Conservation (phyloP, 208 protist genomes). For the Acanthamoeba castellanii region DNA sequence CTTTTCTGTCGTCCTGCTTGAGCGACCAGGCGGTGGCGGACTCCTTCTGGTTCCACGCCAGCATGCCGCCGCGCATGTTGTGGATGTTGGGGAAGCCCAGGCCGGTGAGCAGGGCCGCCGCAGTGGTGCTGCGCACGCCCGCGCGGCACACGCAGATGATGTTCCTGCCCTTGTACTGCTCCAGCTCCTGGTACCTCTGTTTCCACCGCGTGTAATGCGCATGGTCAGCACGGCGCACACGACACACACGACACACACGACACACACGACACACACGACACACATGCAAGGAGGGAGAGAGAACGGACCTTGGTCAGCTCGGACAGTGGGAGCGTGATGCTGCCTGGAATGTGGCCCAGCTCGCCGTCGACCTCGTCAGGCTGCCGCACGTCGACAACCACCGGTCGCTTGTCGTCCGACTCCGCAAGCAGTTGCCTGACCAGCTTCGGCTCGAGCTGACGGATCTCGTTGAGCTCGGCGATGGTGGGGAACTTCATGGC, state of each 20-base stretch:
- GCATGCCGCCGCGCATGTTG: constrained; percentile 30
- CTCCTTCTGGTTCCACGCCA: constrained; percentile 20
- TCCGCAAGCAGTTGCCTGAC: neutral
- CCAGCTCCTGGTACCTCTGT: neutral
- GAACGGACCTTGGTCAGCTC: neutral
- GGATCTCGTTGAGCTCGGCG: constrained; percentile 15
- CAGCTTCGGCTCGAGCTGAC: neutral
- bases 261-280: too few relatives aligned
- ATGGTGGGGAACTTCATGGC: constrained; percentile 60
- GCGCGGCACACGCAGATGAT: constrained; percentile 34
- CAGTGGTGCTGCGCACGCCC: neutral
- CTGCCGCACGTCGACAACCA: neutral
- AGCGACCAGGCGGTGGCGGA: neutral
- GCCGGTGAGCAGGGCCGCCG: constrained; percentile 5
- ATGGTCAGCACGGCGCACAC: neutral
- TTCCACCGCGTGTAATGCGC: neutral
- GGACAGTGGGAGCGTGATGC: neutral
- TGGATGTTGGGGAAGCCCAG: constrained; percentile 39
- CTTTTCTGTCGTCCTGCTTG: too few relatives aligned
- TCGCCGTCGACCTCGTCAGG: neutral
- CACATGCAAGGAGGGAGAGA: too few relatives aligned
- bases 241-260: neutral
- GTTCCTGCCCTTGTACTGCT: neutral
- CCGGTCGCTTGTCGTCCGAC: neutral
- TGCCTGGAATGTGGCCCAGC: neutral